Percentiles rank a stretch among this genome's conserved stretches.
Evolutionary conservation across 1,284 basidiomycete genomes (phyloP).

Genomic region (Mycosarcoma mackinlayi): DNA sequence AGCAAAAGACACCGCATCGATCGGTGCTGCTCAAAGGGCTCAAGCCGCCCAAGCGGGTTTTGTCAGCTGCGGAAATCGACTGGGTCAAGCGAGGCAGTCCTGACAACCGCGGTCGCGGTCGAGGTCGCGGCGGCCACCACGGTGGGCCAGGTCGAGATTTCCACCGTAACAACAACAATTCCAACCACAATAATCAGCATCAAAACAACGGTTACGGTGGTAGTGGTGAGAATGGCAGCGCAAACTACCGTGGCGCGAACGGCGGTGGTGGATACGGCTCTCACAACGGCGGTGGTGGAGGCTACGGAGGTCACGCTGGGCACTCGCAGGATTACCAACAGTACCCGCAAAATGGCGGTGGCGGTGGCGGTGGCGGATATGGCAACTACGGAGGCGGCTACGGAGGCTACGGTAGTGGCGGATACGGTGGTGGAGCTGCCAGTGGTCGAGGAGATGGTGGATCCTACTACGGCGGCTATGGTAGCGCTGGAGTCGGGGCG

Average conservation of each 20-base stretch:
- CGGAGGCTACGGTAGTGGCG: slow-evolving; percentile 21
- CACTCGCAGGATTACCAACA: slow-evolving; percentile 10
- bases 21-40: slow-evolving; percentile 85
- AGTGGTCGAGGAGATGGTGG: slow-evolving; percentile 16
- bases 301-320: slow-evolving; percentile 32
- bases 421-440: slow-evolving; percentile 10
- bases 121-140: slow-evolving; percentile 52
- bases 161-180: slow-evolving; percentile 23
- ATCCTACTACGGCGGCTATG: slow-evolving; percentile 21
- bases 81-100: slow-evolving; percentile 71
- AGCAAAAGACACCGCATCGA: slow-evolving; percentile 84
- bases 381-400: slow-evolving; percentile 16
- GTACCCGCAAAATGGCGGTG: slow-evolving; percentile 6
- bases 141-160: slow-evolving; percentile 52
- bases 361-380: slow-evolving; percentile 9
- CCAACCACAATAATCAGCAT: slow-evolving; percentile 7
- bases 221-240: slow-evolving; percentile 6
- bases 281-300: slow-evolving; percentile 17
- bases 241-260: slow-evolving; percentile 2
- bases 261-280: slow-evolving; percentile 14
- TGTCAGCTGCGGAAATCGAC: slow-evolving; percentile 82
- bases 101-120: slow-evolving; percentile 68
- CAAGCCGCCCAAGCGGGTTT: slow-evolving; percentile 74
- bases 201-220: slow-evolving; percentile 7
- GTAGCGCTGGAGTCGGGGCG: slow-evolving; percentile 27